These are phyloP conservation scores for Canariomyces notabilis DNA, from an alignment of 2,329 filamentous ascomycete genomes.

Conservation along the genomic window DNA sequence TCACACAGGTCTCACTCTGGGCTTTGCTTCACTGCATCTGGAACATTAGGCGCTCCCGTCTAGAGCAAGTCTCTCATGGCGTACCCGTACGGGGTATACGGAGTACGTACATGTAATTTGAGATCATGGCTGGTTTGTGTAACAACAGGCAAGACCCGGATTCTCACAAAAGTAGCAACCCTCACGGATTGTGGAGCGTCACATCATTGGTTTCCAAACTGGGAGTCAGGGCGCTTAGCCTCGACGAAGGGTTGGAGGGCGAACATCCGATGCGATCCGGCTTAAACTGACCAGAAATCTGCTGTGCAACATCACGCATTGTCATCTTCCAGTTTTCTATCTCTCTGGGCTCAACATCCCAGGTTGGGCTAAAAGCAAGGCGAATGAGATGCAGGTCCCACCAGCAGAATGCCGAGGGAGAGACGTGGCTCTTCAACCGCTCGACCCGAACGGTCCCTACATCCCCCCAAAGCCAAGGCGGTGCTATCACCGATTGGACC, in stretches of 20 bases:
- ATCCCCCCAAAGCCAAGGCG: neutral
- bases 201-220: conserved; percentile 5
- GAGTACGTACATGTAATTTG: too few species aligned
- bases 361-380: too few species aligned
- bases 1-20: too few species aligned
- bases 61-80: too few species aligned
- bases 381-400: neutral
- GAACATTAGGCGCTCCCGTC: too few species aligned
- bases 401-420: neutral
- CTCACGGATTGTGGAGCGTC: neutral
- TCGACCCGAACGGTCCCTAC: neutral
- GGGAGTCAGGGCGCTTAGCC: conserved; percentile 15
- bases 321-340: neutral
- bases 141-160: conserved; percentile 1
- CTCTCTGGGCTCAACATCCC: too few species aligned
- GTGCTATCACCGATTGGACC: conserved; percentile 13
- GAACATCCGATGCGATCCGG: neutral
- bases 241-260: conserved; percentile 13
- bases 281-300: neutral
- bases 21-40: too few species aligned
- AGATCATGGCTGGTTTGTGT: neutral
- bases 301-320: neutral
- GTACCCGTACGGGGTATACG: too few species aligned
- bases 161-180: neutral
- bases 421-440: neutral